Evolutionary conservation across 257 asterid species (phyloP), one percentile per base, ranked within the genome.

Genomic region (Solanum chmielewskii): DNA sequence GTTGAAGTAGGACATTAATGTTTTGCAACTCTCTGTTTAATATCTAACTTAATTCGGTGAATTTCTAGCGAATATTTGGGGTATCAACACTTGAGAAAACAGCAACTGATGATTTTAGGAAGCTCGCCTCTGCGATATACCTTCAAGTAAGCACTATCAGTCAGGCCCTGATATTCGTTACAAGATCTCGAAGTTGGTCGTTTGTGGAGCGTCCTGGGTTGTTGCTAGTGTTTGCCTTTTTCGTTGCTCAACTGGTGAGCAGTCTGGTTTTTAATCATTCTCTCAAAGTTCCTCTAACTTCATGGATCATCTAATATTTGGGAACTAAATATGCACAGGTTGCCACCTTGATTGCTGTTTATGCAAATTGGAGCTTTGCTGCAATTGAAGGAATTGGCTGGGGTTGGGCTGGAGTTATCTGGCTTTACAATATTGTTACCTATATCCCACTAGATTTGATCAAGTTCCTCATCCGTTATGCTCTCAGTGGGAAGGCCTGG

Each of bases 351-450:
- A 95, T 97, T 76, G 98, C 98, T 0, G 99, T 97, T 1, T 97
- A 97, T 83, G 99, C 98, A 37, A 97, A 87, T 89, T 97, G 98
- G 99, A 91, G 98, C 91, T 97, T 94, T 88, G 97, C 98, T 31
- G 99, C 99, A 69, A 94, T 96, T 31, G 99, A 96, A 91, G 99
- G 99, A 87, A 96, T 96, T 37, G 99, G 99, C 20, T 96, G 99
- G 99, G 98, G 98, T 84, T 96, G 99, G 99, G 99, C 99, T 2
- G 99, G 99, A 0, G 98, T 96, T 71, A 94, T 96, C 89, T 96
- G 99, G 99, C 96, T 96, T 47, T 96, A 96, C 87, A 96, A 96
- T 88, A 85, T 96, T 80, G 87, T 96, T 27, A 90, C 88, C 91
- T 96, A 96, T 62, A 86, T 96, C 88, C 99, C 99, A 1, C 98